Conservation (phyloP, 179 eudicot species). For the Gypsophila paniculata region DNA sequence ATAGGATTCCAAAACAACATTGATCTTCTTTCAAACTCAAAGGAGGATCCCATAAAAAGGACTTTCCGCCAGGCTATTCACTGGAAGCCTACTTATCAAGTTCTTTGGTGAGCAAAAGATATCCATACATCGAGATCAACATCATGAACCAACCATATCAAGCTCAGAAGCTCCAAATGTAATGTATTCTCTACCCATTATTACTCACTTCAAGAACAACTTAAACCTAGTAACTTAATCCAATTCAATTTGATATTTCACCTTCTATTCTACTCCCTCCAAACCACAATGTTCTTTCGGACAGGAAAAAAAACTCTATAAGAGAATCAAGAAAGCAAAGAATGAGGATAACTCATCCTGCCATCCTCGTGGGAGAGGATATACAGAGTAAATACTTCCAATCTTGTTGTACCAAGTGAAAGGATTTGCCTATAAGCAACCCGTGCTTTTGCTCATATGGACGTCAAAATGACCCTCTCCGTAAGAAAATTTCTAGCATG, state of each 20-base stretch:
- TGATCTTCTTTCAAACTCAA: background rate
- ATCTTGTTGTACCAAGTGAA: background rate
- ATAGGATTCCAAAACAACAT: background rate
- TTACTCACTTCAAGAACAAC: background rate
- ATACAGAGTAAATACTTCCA: background rate
- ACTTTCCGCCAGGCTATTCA: background rate
- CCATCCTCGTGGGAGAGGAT: background rate
- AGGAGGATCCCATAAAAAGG: background rate
- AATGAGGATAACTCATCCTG: background rate
- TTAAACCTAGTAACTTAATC: background rate
- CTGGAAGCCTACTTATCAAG: background rate
- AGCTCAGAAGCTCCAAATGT: background rate
- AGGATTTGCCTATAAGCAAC: background rate
- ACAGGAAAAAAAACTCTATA: background rate
- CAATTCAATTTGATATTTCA: background rate
- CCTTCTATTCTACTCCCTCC: background rate
- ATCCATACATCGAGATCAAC: background rate
- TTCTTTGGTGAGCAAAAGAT: background rate
- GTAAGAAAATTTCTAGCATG: background rate
- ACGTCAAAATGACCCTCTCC: background rate
- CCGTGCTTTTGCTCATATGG: background rate
- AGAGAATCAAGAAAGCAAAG: background rate
- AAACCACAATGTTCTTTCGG: background rate
- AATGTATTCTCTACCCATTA: background rate
- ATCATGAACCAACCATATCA: slow-evolving; percentile 1